Evolutionary conservation across 495 filamentous ascomycete species (phyloP), one percentile per base, ranked within the genome.

Genomic region (Daldinia decipiens): DNA sequence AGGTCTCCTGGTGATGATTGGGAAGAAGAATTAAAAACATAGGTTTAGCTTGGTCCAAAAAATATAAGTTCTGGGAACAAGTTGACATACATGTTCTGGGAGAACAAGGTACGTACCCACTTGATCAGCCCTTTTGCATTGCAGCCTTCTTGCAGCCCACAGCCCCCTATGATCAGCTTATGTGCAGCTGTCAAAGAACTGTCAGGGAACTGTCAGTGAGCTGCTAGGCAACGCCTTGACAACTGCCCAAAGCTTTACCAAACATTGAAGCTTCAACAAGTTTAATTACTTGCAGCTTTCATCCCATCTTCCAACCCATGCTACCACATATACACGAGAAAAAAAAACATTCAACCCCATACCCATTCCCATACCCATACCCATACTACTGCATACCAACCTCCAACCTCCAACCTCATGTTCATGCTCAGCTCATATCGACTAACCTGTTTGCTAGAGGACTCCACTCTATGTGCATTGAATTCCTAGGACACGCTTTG

Each of bases 251-350:
- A 47, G 40, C 40, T 47, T 47, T 21, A 47, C 40, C 40, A 21
- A 36, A 36, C 34, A 36, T 36, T 36, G 34, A 36, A 36, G 34
- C 43, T 47, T 47, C 43, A 47, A 24, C 43, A 47, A 47, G 50
- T 53, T 53, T 53, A 53, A 53, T 53, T 53, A 53, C 50, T 53
- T 53, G 50, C 50, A 53, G 50, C 50, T 53, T n/a, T 53, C 50
- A 31, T 53, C 50, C 50, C 12, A 52, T 31, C 50, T 15, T 7
- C 50, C 50, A 26, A 12, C 45, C 39, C 39, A 40, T 40, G 39
- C 39, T 51, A 51, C 45, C 45, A 26, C 19, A 51, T 50, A 19
- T 50, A 40, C 38, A 12, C 38, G 19, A 47, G 19, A 24, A 24
- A 24, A 24, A 47, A 47, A 47, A 47, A 47, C 43, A 40, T 40